Evolutionary conservation across 2,329 filamentous ascomycete species (phyloP), one percentile per base, ranked within the genome.

Genomic region (Pyrenochaeta sp.): DNA sequence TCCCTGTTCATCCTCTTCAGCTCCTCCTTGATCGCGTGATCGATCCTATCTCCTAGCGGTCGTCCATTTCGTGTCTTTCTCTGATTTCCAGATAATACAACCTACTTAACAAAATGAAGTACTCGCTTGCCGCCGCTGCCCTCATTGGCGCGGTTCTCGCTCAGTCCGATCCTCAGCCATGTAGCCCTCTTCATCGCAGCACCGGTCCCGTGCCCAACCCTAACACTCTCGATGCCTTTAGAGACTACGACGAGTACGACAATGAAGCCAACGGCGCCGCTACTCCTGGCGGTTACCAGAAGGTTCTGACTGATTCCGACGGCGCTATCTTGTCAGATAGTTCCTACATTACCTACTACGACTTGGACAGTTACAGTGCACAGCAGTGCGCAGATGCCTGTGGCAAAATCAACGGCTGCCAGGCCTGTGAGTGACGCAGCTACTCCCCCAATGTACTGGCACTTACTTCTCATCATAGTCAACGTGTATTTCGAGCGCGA

Each of bases 401-500:
- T 54, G 37, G 48, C 34, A 25, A 10, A 1, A 13, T 44, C 12
- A 10, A 12, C 5, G 49, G 48, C 6, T 66, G 64, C 40, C 46
- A 59, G 12, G 39, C 56, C 5, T 63, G 58, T 60, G 43, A 48
- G 58, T 46, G 22, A 13, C 15, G 22, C 25, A 32, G 5, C 24
- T 15, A 12, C 15, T 8, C 22, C 19, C 8, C 2, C n/a, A 15
- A 24, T 2, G 12, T n/a, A 25, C 3, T 19, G 24, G n/a, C 43
- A 30, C 37, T 47, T 25, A 50, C 42, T 22, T 6, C 22, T 9
- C n/a, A 2, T 7, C 12, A 2, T n/a, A 64, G 64, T 70, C 64
- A 69, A 70, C 56, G 63, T 69, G 49, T 70, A 61, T 53, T 52
- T 69, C 50, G 50, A 60, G 32, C 62, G 67, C 30, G 27, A 56